Conservation (phyloP, 1,284 basidiomycete species). For the Sanghuangporus weigelae region DNA sequence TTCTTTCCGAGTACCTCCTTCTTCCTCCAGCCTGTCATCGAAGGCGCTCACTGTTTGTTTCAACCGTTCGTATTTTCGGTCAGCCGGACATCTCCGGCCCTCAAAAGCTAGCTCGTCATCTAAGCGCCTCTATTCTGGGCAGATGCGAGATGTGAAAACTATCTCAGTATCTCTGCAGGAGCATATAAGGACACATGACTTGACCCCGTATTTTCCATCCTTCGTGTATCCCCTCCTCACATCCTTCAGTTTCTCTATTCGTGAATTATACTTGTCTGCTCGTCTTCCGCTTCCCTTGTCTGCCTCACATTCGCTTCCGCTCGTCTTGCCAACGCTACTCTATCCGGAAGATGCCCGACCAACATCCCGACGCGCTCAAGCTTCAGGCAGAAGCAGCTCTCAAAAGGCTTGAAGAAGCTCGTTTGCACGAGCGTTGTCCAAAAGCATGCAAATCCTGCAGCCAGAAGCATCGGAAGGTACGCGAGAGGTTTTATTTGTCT, state of each 20-base stretch:
- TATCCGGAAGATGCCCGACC: background rate
- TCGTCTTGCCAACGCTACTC: background rate
- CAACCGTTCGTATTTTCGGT: background rate
- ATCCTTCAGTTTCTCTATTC: background rate
- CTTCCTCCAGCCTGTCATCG: constrained; percentile 8
- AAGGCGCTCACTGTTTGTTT: constrained; percentile 11
- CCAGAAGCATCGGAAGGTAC: constrained; percentile 29
- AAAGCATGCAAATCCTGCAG: constrained; percentile 28
- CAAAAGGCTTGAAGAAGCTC: constrained; percentile 6
- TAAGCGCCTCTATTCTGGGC: constrained; percentile 9
- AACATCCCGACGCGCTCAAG: background rate
- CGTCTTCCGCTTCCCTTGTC: background rate
- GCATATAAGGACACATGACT: constrained; percentile 10
- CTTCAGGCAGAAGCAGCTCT: constrained; percentile 1
- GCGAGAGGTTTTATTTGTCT: background rate
- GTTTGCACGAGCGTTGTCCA: constrained; percentile 24
- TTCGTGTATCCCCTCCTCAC: background rate
- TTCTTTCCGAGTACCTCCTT: constrained; percentile 1
- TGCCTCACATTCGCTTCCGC: background rate
- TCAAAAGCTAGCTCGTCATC: background rate
- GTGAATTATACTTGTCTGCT: background rate
- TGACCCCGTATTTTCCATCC: constrained; percentile 2
- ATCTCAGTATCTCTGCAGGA: constrained; percentile 1
- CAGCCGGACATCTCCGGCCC: constrained; percentile 14
- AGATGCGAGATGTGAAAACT: background rate